These are phyloP conservation scores for Tilletiaria anomala DNA, from an alignment of 1,284 basidiomycete genomes.

Conservation along the genomic window DNA sequence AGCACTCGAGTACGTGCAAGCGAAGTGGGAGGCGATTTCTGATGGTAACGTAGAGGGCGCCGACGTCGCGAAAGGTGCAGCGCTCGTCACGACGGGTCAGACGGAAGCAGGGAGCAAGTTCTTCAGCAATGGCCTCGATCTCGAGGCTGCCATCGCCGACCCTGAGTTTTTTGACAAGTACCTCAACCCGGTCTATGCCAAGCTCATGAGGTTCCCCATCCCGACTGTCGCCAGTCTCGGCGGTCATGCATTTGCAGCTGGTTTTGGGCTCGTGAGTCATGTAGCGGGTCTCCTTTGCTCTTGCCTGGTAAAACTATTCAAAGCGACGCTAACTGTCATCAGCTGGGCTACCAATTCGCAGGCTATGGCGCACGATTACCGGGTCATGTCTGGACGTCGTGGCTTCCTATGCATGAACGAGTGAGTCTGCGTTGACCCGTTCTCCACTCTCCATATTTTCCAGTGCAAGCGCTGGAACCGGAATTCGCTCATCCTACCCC, in stretches of 20 bases:
- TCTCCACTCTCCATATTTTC: no score
- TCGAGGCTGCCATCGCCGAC: constrained; percentile 50
- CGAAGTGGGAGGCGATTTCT: constrained; percentile 52
- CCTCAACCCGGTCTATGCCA: constrained; percentile 44
- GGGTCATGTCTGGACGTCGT: constrained; percentile 69
- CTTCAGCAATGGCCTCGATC: constrained; percentile 53
- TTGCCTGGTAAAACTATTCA: no score
- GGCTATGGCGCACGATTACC: constrained; percentile 72
- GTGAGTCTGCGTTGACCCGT: no score
- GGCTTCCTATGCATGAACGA: constrained; percentile 90
- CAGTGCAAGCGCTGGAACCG: no score
- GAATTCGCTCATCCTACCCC: constrained; percentile 43
- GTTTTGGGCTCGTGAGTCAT: no score
- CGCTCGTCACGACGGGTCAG: constrained; percentile 24
- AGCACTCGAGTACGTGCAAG: constrained; percentile 62
- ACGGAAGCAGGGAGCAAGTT: constrained; percentile 15
- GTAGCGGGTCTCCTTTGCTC: no score
- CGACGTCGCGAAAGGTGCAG: constrained; percentile 20
- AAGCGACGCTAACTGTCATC: no score
- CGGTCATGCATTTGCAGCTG: constrained; percentile 60
- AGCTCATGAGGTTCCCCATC: constrained; percentile 43
- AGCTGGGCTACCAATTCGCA: no score
- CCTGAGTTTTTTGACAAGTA: constrained; percentile 50
- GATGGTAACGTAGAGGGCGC: constrained; percentile 1
- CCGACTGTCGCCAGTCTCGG: constrained; percentile 70